phyloP scores from a whole-genome alignment of 805 yeast genomes.

The Candida insectorum region DNA sequence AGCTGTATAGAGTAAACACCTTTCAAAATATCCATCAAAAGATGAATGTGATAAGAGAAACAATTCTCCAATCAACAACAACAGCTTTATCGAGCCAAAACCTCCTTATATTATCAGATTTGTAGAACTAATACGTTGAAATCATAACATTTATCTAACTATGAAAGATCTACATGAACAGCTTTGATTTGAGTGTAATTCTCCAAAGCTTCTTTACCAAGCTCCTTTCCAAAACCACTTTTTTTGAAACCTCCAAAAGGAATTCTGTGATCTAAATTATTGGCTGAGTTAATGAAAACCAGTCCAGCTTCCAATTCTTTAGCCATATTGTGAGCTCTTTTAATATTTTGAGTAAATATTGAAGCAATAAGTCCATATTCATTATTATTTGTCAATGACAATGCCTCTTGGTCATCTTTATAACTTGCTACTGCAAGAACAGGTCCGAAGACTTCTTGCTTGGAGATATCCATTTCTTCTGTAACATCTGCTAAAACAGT shows the following conservation, averaged over 20 bases:
- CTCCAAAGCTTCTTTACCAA: constrained; percentile 35
- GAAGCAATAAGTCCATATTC: constrained; percentile 69
- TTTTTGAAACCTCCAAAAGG: constrained; percentile 38
- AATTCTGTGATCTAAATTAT: constrained; percentile 58
- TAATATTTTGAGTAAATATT: constrained; percentile 54
- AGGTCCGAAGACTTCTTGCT: constrained; percentile 90
- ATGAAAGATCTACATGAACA: no score
- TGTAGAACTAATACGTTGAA: no score
- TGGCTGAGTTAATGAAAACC: constrained; percentile 67
- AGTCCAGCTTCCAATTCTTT: constrained; percentile 55
- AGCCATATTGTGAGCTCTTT: constrained; percentile 35
- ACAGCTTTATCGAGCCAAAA: no score
- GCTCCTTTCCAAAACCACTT: constrained; percentile 41
- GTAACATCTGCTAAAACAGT: constrained; percentile 53
- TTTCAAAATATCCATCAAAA: no score
- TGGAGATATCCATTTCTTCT: constrained; percentile 60
- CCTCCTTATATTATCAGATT: no score
- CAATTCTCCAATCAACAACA: no score
- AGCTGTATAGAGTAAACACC: no score
- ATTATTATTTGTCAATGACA: constrained; percentile 66
- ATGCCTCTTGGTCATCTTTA: constrained; percentile 62
- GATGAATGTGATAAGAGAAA: no score
- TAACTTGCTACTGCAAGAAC: constrained; percentile 70
- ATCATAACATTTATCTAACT: no score
- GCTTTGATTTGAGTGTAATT: constrained; percentile 35